phyloP scores from a whole-genome alignment of 2,329 filamentous ascomycete species.

The Tolypocladium nubicola region DNA sequence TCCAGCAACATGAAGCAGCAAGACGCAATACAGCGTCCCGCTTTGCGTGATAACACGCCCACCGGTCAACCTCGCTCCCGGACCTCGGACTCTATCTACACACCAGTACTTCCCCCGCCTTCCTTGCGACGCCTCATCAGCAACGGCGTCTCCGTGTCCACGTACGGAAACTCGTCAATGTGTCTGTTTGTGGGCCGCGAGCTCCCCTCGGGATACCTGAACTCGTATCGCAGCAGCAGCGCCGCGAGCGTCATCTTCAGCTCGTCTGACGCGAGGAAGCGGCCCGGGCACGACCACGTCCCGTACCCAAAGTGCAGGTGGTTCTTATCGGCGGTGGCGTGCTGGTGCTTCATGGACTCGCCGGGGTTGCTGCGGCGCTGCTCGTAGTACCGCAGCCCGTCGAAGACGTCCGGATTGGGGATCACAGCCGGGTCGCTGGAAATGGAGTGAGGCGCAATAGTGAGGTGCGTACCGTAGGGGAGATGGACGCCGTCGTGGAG shows the following conservation, averaged over 20 bases:
- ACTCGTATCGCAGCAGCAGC: constrained; percentile 5
- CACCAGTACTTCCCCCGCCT: not conserved
- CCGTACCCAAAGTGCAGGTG: constrained; percentile 8
- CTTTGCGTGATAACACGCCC: not conserved
- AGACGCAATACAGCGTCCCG: not conserved
- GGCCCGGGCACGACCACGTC: constrained; percentile 6
- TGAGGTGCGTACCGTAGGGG: constrained; percentile 3
- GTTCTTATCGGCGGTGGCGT: constrained; percentile 5
- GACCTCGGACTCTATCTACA: not conserved
- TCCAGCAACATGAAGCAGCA: not conserved
- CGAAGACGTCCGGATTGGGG: not conserved
- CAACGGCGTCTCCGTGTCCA: constrained; percentile 1
- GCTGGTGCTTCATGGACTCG: constrained; percentile 5
- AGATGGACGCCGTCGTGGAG: constrained; percentile 5
- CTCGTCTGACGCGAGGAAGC: constrained; percentile 6
- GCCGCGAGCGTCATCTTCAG: constrained; percentile 4
- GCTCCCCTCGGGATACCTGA: constrained; percentile 1
- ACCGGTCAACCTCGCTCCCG: not conserved
- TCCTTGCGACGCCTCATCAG: constrained; percentile 2
- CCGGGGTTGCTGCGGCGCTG: not conserved
- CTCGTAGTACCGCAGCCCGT: constrained; percentile 6
- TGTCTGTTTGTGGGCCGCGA: not conserved
- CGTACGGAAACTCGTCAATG: constrained; percentile 5
- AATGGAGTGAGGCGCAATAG: constrained; percentile 2
- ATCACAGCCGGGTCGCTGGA: constrained; percentile 2